phyloP scores from a whole-genome alignment of 2,329 filamentous ascomycete genomes.

The Aspergillus arachidicola region DNA sequence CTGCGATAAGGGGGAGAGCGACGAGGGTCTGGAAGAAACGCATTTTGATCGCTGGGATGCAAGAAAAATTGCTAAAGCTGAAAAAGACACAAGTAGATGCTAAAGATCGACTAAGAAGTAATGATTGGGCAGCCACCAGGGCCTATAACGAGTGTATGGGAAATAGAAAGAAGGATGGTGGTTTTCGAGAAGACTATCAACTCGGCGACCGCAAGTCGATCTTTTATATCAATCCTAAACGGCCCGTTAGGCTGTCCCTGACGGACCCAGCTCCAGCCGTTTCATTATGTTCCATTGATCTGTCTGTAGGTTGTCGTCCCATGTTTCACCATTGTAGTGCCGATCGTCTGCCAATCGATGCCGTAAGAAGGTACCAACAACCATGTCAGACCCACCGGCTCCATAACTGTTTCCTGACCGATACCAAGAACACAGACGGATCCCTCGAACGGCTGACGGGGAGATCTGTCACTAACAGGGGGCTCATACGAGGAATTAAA shows the following conservation, averaged over 20 bases:
- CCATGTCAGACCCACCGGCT: not conserved
- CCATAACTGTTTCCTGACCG: not conserved
- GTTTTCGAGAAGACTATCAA: not conserved
- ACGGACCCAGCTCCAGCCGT: not conserved
- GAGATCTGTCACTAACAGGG: not conserved
- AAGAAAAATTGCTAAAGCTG: not conserved
- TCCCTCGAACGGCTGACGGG: not conserved
- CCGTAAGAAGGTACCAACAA: not conserved
- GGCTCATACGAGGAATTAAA: not conserved
- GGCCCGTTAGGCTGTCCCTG: not conserved
- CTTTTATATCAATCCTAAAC: not conserved
- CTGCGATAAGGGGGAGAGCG: not conserved
- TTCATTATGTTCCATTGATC: slow-evolving; percentile 4
- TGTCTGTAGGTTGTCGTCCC: not conserved
- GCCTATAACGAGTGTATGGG: not conserved
- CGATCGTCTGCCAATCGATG: not conserved
- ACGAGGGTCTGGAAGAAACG: not conserved
- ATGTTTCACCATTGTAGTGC: not conserved
- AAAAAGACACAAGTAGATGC: not conserved
- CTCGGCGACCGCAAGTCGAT: not conserved
- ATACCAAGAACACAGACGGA: not conserved
- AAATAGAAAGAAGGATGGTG: not conserved
- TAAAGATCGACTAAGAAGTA: not conserved
- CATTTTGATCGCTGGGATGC: slow-evolving; percentile 3
- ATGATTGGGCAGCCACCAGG: not conserved